Conservation (phyloP, 495 filamentous ascomycete genomes). For the Penicillium verhagenii region DNA sequence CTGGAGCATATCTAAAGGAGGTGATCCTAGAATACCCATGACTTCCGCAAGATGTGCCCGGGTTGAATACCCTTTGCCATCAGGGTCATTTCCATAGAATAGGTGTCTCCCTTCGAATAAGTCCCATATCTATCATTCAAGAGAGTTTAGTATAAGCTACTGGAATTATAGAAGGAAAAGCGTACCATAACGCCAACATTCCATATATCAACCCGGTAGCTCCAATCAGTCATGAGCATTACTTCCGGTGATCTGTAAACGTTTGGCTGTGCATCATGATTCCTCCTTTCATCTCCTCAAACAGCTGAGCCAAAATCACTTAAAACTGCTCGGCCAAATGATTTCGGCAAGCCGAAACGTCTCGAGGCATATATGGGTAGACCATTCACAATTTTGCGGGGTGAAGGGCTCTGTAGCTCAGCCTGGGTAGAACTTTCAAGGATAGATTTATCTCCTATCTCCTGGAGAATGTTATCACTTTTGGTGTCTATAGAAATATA, state of each 20-base stretch:
- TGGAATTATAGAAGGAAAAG: no score
- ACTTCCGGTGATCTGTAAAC: slow-evolving; percentile 51
- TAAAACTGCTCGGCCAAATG: slow-evolving; percentile 25
- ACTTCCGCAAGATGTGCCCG: slow-evolving; percentile 48
- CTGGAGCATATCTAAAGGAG: slow-evolving; percentile 41
- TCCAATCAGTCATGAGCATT: slow-evolving; percentile 44
- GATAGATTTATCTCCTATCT: slow-evolving; percentile 38
- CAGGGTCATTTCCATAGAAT: slow-evolving; percentile 44
- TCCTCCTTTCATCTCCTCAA: no score
- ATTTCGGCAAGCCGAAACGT: slow-evolving; percentile 32
- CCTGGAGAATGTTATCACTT: slow-evolving; percentile 42
- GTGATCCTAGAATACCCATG: slow-evolving; percentile 44
- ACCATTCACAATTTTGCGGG: slow-evolving; percentile 34
- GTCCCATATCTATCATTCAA: no score
- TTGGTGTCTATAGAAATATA: slow-evolving; percentile 39
- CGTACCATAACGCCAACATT: no score
- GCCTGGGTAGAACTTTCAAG: slow-evolving; percentile 34
- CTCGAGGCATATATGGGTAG: slow-evolving; percentile 37
- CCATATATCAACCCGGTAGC: slow-evolving; percentile 50
- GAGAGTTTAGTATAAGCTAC: no score
- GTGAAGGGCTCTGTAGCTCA: slow-evolving; percentile 33
- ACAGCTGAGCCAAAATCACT: slow-evolving; percentile 90
- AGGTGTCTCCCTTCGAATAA: slow-evolving; percentile 45
- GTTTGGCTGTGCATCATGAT: no score
- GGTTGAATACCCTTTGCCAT: slow-evolving; percentile 40